These are phyloP conservation scores for Smallanthus sonchifolius DNA, from an alignment of 129 eudicot genomes.

Conservation along the genomic window DNA sequence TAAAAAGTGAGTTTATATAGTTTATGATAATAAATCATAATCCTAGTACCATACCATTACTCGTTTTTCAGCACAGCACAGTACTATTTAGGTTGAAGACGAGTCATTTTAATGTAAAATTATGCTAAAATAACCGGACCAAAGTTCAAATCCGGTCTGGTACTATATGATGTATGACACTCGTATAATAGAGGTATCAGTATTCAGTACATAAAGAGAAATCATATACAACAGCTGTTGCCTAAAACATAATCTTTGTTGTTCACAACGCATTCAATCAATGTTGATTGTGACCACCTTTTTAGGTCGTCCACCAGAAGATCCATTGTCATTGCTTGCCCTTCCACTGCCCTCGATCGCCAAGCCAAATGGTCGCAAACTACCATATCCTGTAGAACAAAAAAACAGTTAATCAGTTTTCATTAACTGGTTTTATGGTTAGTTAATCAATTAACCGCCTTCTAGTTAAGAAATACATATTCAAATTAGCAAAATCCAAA, in stretches of 20 bases:
- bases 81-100: too few relatives aligned
- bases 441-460: background rate
- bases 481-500: background rate
- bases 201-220: too few relatives aligned
- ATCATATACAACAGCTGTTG: background rate
- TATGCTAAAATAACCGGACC: too few relatives aligned
- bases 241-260: background rate
- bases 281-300: slow-evolving; percentile 52
- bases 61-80: too few relatives aligned
- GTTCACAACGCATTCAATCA: slow-evolving; percentile 27
- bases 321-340: background rate
- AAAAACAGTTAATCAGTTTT: background rate
- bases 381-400: slow-evolving; percentile 17
- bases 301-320: slow-evolving; percentile 36
- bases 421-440: too few relatives aligned
- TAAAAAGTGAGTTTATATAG: too few relatives aligned
- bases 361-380: slow-evolving; percentile 30
- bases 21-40: too few relatives aligned
- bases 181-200: too few relatives aligned
- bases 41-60: too few relatives aligned
- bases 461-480: background rate
- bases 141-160: too few relatives aligned
- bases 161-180: too few relatives aligned
- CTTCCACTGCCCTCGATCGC: slow-evolving; percentile 17
- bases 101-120: too few relatives aligned